These are phyloP conservation scores for Talaromyces sp. DNA, from an alignment of 2,329 filamentous ascomycete species.

Conservation along the genomic window DNA sequence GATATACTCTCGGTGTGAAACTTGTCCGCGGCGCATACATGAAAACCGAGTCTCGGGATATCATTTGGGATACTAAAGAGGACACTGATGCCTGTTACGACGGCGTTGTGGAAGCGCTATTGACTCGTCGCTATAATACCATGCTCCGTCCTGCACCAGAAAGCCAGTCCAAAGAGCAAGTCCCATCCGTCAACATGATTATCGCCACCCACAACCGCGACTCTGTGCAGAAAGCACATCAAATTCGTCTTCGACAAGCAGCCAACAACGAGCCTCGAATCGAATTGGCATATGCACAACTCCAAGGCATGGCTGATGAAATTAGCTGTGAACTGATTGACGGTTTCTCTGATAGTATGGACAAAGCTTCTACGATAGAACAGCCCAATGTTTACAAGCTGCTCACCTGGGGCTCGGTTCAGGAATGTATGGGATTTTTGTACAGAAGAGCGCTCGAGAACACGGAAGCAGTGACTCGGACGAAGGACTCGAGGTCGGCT, in stretches of 20 bases:
- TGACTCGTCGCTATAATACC: conserved; percentile 55
- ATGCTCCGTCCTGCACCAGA: conserved; percentile 45
- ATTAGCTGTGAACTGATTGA: conserved; percentile 60
- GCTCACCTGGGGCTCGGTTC: conserved; percentile 55
- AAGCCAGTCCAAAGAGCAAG: conserved; percentile 25
- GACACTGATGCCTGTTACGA: conserved; percentile 52
- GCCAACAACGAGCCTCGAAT: conserved; percentile 40
- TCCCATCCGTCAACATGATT: conserved; percentile 47
- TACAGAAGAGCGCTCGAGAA: conserved; percentile 69
- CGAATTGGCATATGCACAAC: conserved; percentile 64
- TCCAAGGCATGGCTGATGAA: conserved; percentile 95
- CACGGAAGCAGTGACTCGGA: conserved; percentile 55
- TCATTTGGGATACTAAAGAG: conserved; percentile 45
- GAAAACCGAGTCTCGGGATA: conserved; percentile 42
- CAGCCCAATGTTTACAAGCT: conserved; percentile 54
- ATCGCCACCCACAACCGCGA: conserved; percentile 57
- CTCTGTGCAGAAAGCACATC: conserved; percentile 50
- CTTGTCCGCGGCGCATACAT: conserved; percentile 53
- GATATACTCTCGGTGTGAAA: conserved; percentile 50
- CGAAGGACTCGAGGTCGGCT: conserved; percentile 39
- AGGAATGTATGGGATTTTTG: conserved; percentile 56
- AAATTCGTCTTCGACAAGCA: conserved; percentile 42
- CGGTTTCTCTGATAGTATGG: conserved; percentile 24
- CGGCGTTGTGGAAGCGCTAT: conserved; percentile 49
- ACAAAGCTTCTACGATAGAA: conserved; percentile 15